Evolutionary conservation across 805 yeast species (phyloP).

Genomic region (Wickerhamomyces ciferrii): DNA sequence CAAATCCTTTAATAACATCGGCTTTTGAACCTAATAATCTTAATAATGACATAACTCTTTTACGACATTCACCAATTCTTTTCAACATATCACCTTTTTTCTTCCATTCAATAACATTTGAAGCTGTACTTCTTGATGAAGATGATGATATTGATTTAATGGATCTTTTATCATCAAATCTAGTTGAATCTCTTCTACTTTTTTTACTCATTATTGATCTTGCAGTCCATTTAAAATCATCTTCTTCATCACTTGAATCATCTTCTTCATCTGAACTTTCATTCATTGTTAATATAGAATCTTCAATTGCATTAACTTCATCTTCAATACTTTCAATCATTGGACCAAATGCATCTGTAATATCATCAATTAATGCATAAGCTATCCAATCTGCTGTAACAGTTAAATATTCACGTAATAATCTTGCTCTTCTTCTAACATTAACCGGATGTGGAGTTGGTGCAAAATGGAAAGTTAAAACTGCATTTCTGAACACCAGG

Average conservation of each 20-base stretch:
- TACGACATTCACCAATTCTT: slow-evolving; percentile 92
- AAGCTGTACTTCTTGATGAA: slow-evolving; percentile 27
- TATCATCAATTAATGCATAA: slow-evolving; percentile 93
- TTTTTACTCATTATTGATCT: background rate
- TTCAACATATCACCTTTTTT: slow-evolving; percentile 92
- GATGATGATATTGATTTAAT: slow-evolving; percentile 20
- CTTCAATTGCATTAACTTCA: slow-evolving; percentile 93
- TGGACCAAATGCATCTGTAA: slow-evolving; percentile 96
- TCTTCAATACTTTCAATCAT: slow-evolving; percentile 91
- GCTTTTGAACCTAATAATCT: slow-evolving; percentile 88
- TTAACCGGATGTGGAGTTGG: slow-evolving; percentile 96
- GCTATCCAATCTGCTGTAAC: slow-evolving; percentile 97
- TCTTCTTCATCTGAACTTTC: slow-evolving; percentile 40
- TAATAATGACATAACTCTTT: slow-evolving; percentile 85
- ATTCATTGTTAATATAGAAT: slow-evolving; percentile 83
- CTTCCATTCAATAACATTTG: slow-evolving; percentile 67
- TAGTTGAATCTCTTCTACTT: background rate
- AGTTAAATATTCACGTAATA: slow-evolving; percentile 80
- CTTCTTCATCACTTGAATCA: slow-evolving; percentile 31
- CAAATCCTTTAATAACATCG: slow-evolving; percentile 94
- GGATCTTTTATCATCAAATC: slow-evolving; percentile 16
- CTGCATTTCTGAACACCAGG: slow-evolving; percentile 87
- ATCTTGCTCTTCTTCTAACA: slow-evolving; percentile 87
- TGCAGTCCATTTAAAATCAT: slow-evolving; percentile 26
- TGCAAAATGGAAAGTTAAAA: slow-evolving; percentile 87